These are phyloP conservation scores for Onygenales sp. DNA, from an alignment of 2,329 filamentous ascomycete genomes.

Conservation along the genomic window DNA sequence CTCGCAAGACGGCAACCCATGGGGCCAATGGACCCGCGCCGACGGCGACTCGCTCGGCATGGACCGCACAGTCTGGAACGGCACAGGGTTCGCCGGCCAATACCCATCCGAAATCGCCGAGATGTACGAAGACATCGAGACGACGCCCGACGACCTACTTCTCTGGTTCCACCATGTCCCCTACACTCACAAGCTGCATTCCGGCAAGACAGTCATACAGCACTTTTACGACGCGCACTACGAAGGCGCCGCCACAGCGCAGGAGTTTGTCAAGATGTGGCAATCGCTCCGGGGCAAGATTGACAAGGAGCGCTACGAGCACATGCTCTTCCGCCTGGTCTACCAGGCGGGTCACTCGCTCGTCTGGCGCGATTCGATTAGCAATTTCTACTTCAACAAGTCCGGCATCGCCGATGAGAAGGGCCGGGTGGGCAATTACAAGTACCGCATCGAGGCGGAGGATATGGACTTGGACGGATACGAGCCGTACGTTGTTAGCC, in stretches of 20 bases:
- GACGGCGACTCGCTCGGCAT: constrained; percentile 54
- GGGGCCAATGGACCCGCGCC: constrained; percentile 65
- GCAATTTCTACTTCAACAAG: constrained; percentile 53
- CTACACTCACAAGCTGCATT: constrained; percentile 54
- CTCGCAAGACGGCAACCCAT: constrained; percentile 57
- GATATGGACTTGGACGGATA: constrained; percentile 54
- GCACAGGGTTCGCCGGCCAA: constrained; percentile 56
- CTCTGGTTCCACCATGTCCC: constrained; percentile 68
- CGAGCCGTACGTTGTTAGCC: constrained; percentile 42
- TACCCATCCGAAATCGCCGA: constrained; percentile 53
- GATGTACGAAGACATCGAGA: constrained; percentile 50
- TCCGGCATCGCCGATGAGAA: constrained; percentile 50
- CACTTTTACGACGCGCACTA: constrained; percentile 59
- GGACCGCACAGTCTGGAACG: constrained; percentile 60
- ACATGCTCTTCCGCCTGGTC: constrained; percentile 48
- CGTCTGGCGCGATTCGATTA: constrained; percentile 61
- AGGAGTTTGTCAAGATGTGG: constrained; percentile 48
- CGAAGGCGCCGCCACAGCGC: constrained; percentile 48
- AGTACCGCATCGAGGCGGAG: constrained; percentile 61
- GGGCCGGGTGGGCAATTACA: constrained; percentile 50
- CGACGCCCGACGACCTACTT: constrained; percentile 58
- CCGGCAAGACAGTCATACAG: constrained; percentile 58
- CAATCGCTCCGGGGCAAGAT: constrained; percentile 45
- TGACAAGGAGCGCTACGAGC: constrained; percentile 50
- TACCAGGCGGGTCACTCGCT: constrained; percentile 63